phyloP scores from a whole-genome alignment of 495 filamentous ascomycete species.

The Podospora anserina region DNA sequence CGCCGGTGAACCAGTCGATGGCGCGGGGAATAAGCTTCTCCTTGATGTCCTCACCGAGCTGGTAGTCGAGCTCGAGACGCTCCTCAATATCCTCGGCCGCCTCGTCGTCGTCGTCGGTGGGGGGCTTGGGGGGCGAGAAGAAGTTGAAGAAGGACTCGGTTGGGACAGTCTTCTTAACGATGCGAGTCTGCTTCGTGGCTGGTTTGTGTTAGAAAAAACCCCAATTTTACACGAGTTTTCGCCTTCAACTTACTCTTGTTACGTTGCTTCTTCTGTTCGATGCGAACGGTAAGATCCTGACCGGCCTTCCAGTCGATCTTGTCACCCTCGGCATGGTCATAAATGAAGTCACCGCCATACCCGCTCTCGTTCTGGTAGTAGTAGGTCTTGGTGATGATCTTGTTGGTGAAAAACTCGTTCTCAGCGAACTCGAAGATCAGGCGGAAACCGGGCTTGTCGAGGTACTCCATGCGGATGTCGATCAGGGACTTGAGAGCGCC shows the following conservation, averaged over 20 bases:
- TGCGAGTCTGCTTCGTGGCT: conserved; percentile 98
- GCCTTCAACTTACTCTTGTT: conserved; percentile 84
- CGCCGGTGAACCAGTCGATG: conserved; percentile 99
- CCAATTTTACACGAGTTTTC: not conserved
- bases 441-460: conserved; percentile 95
- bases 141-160: conserved; percentile 99
- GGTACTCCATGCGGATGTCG: conserved; percentile 98
- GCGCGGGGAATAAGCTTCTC: conserved; percentile 99
- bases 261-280: conserved; percentile 98
- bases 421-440: conserved; percentile 95
- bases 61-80: conserved; percentile 97
- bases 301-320: conserved; percentile 96
- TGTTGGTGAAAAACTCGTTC: conserved; percentile 96
- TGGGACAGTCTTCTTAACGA: conserved; percentile 98
- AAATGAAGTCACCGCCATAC: conserved; percentile 98
- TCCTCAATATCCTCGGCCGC: conserved; percentile 89
- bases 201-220: conserved; percentile 30
- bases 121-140: conserved; percentile 92
- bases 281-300: conserved; percentile 86
- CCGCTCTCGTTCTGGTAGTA: conserved; percentile 99
- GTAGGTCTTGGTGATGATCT: conserved; percentile 96
- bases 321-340: conserved; percentile 96
- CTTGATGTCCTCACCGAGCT: conserved; percentile 99
- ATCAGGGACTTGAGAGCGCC: conserved; percentile 82
- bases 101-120: conserved; percentile 72